Base-by-base conservation (phyloP, 257 asterid genomes). In the Primulina huaijiensis region DNA sequence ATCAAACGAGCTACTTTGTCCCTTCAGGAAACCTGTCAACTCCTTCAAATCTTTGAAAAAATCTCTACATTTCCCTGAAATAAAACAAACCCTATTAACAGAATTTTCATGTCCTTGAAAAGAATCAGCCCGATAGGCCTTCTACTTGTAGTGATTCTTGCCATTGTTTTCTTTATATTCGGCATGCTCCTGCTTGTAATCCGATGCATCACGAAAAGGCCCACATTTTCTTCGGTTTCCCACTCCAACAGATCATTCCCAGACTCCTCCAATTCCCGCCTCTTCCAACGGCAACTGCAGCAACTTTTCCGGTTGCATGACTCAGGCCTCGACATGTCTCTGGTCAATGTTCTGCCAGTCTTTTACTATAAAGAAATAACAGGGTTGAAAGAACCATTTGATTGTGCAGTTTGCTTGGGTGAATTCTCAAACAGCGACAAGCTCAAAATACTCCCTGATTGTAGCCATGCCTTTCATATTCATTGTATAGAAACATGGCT, bases 281-380 rank as follows among this genome's bases (percentile, higher is more conserved):
- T 80, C 43, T 75, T 88, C 27, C 90, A 84, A 56, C 81, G 90
- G 76, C 92, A 82, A 74, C 71, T 88, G 72, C 87, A 79, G 71
- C 82, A 82, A 4, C 84, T 82, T 16, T 82, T 82, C 76, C 78
- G 74, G 58, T 31, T 75, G 43, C 85, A 82, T 57, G 87, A 82
- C 29, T 80, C 79, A 3, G 87, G 87, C 59, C 81, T 82, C 23
- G 87, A 82, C 19, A 81, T 76, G 35, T 73, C 85, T 0, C 16
- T 75, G 16, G 75, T 82, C 16, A 85, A 82, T 29, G 74, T 76
- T 17, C 78, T 82, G 16, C 87, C 87, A 0, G 62, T 80, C 31
- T 82, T 82, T 21, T 72, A 66, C 64, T 82, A 77, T 52, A 75
- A 77, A 70, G 83, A 80, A 40, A 80, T 77, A 64, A 71, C 66